phyloP scores from a whole-genome alignment of 257 asterid genomes.

The Sherardia arvensis region DNA sequence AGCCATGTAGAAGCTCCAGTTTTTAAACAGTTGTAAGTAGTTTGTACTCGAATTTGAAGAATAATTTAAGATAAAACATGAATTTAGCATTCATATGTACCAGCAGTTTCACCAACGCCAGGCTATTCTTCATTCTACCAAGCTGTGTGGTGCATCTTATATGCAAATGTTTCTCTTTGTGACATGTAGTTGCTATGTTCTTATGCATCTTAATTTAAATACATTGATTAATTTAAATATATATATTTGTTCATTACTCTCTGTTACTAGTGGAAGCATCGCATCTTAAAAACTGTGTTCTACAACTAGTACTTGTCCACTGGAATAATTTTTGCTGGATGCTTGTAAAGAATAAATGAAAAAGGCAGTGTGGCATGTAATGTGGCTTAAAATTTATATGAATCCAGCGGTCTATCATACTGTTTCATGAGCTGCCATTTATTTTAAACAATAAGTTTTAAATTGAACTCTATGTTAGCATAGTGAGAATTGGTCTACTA shows the following conservation, averaged over 20 bases:
- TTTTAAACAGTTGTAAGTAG: conserved; percentile 68
- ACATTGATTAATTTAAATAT: too few relatives aligned
- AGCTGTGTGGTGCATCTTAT: too few relatives aligned
- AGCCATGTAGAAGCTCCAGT: conserved; percentile 81
- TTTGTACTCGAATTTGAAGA: conserved; percentile 2
- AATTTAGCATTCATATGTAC: background rate
- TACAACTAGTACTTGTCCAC: background rate
- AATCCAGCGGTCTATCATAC: background rate
- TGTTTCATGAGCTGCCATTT: background rate
- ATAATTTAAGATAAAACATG: background rate
- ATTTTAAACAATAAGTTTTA: background rate
- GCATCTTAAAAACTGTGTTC: too few relatives aligned
- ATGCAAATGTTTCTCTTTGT: background rate
- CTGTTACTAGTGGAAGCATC: background rate
- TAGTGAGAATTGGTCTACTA: background rate
- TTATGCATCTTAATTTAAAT: background rate
- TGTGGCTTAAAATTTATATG: background rate
- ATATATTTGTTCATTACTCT: background rate
- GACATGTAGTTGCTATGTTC: background rate
- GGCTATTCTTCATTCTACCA: background rate
- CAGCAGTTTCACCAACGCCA: background rate
- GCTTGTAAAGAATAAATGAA: background rate
- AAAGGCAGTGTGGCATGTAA: too few relatives aligned
- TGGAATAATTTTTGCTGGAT: background rate
- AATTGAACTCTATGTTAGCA: background rate